Conservation (phyloP, 768 basidiomycete species). For the Naganishia vishniacii region DNA sequence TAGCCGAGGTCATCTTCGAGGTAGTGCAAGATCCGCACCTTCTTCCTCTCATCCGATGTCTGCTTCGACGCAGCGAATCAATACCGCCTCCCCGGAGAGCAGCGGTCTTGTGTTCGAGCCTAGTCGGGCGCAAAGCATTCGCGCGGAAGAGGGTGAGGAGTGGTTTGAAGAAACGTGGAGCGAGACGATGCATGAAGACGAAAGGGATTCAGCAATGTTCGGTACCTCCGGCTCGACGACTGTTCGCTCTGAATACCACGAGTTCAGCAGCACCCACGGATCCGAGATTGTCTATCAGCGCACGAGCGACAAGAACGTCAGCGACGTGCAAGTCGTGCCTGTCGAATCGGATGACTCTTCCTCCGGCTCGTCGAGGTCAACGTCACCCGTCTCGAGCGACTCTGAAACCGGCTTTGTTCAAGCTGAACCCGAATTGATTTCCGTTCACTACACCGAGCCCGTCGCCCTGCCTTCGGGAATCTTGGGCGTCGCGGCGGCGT, state of each 20-base stretch:
- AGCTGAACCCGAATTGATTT: background rate
- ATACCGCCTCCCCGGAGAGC: background rate
- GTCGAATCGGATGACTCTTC: conserved; percentile 2
- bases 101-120: background rate
- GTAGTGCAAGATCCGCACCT: background rate
- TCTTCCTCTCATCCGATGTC: background rate
- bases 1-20: conserved; percentile 15
- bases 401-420: background rate
- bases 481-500: background rate
- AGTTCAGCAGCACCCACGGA: conserved; percentile 1
- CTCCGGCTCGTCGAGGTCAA: background rate
- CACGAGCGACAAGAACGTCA: background rate
- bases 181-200: conserved; percentile 9
- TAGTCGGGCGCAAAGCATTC: background rate
- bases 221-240: background rate
- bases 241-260: conserved; percentile 1
- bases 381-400: conserved; percentile 10
- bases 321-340: conserved; percentile 16
- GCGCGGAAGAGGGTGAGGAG: conserved; percentile 9
- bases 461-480: background rate
- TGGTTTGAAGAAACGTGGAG: conserved; percentile 18
- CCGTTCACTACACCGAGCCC: background rate
- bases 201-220: background rate
- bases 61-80: no score
- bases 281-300: background rate